These are phyloP conservation scores for Penicillium egyptiacum DNA, from an alignment of 495 filamentous ascomycete species.

Conservation along the genomic window DNA sequence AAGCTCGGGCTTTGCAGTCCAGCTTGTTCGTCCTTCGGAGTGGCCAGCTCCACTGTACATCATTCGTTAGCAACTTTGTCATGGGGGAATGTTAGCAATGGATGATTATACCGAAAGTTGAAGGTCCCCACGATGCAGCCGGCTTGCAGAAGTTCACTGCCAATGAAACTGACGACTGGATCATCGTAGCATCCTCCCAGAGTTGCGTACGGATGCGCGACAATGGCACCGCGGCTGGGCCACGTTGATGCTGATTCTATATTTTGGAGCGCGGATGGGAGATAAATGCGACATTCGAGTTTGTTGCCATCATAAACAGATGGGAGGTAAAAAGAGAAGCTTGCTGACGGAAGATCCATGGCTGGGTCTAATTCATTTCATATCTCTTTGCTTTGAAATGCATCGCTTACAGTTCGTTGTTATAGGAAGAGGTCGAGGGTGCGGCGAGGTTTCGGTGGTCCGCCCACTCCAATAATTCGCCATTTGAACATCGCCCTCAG, in stretches of 20 bases:
- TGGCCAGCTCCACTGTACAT: conserved; percentile 68
- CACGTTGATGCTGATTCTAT: conserved; percentile 32
- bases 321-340: conserved; percentile 73
- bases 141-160: conserved; percentile 58
- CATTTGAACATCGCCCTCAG: background rate
- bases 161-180: conserved; percentile 64
- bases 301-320: conserved; percentile 74
- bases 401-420: background rate
- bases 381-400: background rate
- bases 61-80: background rate
- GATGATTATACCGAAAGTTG: conserved; percentile 75
- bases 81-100: background rate
- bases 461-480: background rate
- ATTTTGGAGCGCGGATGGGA: conserved; percentile 49
- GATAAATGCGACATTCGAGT: conserved; percentile 80
- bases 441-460: conserved; percentile 3
- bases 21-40: conserved; percentile 76
- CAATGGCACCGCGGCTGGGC: conserved; percentile 63
- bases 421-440: background rate
- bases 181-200: conserved; percentile 88
- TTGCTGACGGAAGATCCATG: conserved; percentile 52
- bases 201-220: conserved; percentile 90
- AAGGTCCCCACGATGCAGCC: conserved; percentile 85
- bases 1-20: conserved; percentile 77
- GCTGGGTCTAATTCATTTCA: background rate